phyloP scores from a whole-genome alignment of 2,329 filamentous ascomycete genomes.

The Dryadomyces quercivorus region DNA sequence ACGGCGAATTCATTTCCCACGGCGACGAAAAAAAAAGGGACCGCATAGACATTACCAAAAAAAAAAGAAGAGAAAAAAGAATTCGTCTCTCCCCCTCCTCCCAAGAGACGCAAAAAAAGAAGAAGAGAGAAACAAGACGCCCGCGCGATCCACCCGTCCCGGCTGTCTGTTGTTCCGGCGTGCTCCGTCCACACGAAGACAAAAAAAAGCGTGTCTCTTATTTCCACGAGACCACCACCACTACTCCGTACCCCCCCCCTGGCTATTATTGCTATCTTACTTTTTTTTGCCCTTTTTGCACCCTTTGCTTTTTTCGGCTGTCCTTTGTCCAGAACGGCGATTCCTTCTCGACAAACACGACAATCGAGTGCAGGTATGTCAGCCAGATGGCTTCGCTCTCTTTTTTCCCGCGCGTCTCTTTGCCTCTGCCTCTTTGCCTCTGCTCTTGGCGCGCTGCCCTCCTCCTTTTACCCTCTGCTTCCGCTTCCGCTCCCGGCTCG shows the following conservation, averaged over 20 bases:
- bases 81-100: not conserved
- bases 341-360: not conserved
- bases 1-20: not conserved
- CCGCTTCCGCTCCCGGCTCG: not conserved
- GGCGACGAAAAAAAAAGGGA: not conserved
- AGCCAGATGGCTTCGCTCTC: not conserved
- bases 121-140: not conserved
- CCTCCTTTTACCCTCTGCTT: not conserved
- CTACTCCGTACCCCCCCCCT: not conserved
- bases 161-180: not conserved
- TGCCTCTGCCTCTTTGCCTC: not conserved
- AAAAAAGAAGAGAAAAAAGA: not conserved
- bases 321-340: not conserved
- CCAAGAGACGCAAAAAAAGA: not conserved
- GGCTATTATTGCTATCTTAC: not conserved
- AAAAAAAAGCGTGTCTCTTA: not conserved
- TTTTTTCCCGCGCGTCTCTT: not conserved
- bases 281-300: not conserved
- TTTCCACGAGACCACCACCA: not conserved
- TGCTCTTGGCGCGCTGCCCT: not conserved
- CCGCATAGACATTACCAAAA: not conserved
- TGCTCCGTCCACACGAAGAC: not conserved
- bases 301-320: not conserved
- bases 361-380: not conserved
- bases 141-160: too few species aligned